These are phyloP conservation scores for Linderina pennispora DNA, from an alignment of 192 early-diverging fungal genomes.

Conservation along the genomic window DNA sequence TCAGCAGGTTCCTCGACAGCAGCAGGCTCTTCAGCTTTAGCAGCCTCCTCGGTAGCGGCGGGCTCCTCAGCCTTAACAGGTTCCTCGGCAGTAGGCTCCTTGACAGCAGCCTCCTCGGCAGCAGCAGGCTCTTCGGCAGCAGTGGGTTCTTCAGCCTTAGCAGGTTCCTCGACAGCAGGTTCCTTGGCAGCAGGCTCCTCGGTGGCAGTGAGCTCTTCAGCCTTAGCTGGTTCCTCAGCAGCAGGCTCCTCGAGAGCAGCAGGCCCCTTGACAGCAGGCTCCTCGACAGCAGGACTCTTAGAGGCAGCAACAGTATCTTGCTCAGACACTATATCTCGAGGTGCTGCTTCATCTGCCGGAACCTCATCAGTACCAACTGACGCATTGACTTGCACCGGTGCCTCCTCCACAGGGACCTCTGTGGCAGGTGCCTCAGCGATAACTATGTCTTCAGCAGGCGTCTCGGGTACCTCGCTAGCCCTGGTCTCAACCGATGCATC, in stretches of 20 bases:
- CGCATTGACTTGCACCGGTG: not conserved
- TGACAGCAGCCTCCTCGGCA: not conserved
- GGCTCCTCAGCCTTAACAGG: conserved; percentile 3
- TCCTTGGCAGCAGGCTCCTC: conserved; percentile 3
- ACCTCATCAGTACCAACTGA: not conserved
- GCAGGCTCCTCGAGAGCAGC: conserved; percentile 2
- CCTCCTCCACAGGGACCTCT: not conserved
- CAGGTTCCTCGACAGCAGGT: conserved; percentile 3
- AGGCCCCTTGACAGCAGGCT: conserved; percentile 2
- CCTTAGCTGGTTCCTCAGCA: conserved; percentile 4
- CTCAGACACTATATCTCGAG: no score
- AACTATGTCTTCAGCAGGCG: not conserved
- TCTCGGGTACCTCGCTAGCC: not conserved
- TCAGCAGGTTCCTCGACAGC: not conserved
- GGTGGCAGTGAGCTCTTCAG: not conserved
- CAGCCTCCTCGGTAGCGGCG: not conserved
- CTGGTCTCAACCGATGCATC: not conserved
- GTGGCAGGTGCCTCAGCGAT: conserved; percentile 2
- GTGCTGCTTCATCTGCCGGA: not conserved
- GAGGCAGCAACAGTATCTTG: no score
- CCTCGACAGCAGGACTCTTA: no score
- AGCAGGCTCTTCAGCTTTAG: conserved; percentile 5
- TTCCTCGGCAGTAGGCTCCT: conserved; percentile 1
- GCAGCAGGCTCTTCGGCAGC: conserved; percentile 5
- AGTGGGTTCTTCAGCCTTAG: conserved; percentile 2